These are phyloP conservation scores for Beauveria sp. DNA, from an alignment of 2,329 filamentous ascomycete species.

Conservation along the genomic window DNA sequence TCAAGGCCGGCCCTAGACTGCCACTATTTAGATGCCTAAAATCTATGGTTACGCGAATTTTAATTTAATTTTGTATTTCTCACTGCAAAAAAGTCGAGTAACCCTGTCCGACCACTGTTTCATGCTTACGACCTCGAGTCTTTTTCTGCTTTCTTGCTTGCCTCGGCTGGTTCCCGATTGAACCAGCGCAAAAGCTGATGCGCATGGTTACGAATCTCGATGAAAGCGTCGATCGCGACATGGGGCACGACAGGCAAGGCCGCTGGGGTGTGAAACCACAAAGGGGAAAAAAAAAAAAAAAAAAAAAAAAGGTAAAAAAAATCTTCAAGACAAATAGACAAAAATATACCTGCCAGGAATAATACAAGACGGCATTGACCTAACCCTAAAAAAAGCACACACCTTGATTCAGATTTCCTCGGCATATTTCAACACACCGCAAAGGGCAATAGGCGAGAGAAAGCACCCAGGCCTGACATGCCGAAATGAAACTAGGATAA, in stretches of 20 bases:
- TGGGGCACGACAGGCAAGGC: background rate
- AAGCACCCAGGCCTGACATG: background rate
- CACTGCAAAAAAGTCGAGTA: too few species aligned
- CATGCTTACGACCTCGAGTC: too few species aligned
- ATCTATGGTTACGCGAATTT: too few species aligned
- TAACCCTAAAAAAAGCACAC: background rate
- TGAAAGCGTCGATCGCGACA: slow-evolving; percentile 3
- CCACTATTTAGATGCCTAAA: too few species aligned
- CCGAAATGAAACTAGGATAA: background rate
- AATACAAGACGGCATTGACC: background rate
- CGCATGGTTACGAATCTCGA: slow-evolving; percentile 2
- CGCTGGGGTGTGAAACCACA: background rate
- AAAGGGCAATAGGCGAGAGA: too few species aligned
- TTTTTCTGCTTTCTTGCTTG: background rate
- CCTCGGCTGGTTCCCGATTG: background rate
- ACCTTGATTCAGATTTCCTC: background rate
- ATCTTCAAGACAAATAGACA: background rate
- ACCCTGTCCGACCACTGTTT: background rate
- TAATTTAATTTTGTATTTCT: too few species aligned
- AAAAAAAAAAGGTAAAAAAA: background rate
- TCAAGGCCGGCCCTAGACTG: too few species aligned
- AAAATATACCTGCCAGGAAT: background rate
- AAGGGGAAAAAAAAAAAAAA: background rate
- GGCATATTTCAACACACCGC: background rate
- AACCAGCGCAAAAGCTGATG: background rate